Base-by-base conservation (phyloP, 495 filamentous ascomycete genomes). In the Haplographium delicatum region DNA sequence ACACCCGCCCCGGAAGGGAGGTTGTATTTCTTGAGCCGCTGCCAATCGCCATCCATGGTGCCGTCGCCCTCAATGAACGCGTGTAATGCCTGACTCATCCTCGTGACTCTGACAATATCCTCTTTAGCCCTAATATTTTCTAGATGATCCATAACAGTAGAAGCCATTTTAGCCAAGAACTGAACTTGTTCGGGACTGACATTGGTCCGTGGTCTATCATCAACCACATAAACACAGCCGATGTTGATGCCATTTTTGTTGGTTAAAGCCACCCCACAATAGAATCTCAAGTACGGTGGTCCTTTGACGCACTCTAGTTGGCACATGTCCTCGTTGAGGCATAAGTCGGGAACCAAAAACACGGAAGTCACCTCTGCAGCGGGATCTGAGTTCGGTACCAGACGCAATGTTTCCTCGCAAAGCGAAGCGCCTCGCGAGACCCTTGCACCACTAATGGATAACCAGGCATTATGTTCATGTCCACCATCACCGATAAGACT, bases 71-170 rank as follows among this genome's bases (percentile, higher is more conserved):
- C 51, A 10, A 69, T 61, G 30, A 71, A 72, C 0, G 35, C 50
- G 26, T 59, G 59, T 3, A 72, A 28, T 2, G 60, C 67, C 11
- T 64, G 40, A 34, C 71, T 60, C 24, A 72, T 64, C 46, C 59
- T 53, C 20, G 66, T 65, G 8, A 62, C 60, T 18, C 67, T 61
- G 7, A 63, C 49, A 2, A 63, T 59, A 42, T 60, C 57, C 30
- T 65, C 59, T 40, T 56, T 60, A 20, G 60, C 51, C 31, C 65
- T 48, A 13, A 62, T 60, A 40, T 58, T 57, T 20, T 72, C 70
- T 1, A 74, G 60, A 53, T 74, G 68, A 28, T 57, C 58, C 69
- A 72, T 70, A 44, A 74, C 64, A 23, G 67, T 61, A 26, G 49
- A 52, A 18, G 69, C 60, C 31, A 71, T 71, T 35, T 67, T 64